Evolutionary conservation across 495 filamentous ascomycete species (phyloP), one percentile per base, ranked within the genome.

Genomic region (Aspergillus carlsbadensis): DNA sequence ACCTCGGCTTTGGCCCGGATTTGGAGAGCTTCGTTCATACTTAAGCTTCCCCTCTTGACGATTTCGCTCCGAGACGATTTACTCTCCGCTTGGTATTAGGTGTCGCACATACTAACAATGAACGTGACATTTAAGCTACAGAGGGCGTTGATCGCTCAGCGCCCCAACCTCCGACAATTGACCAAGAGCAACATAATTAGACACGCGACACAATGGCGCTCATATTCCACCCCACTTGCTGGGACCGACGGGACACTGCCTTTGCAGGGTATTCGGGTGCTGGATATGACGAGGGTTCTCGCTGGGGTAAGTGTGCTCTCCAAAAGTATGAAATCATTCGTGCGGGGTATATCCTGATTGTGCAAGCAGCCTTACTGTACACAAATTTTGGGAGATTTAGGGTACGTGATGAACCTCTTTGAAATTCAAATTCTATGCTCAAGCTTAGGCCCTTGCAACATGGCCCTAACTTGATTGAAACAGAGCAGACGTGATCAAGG

Each of bases 241-340:
- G 8, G 42, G 1, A 43, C 17, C 15, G 58, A 70, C 60, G 74
- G 65, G 14, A 77, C 77, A 5, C 64, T 90, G 18, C 92, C 94
- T 14, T 77, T 97, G 61, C 82, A 88, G 20, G 94, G 94, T 7
- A 87, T 94, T 61, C 82, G 88, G 33, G 91, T 98, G 13, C 78
- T 98, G 33, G 94, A 98, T 69, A 92, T 98, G 91, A 97, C 94
- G 0, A 82, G 94, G 76, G 95, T 98, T 13, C 79, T 98, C 47
- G 94, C 94, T 45, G 94, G 94, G 37, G 95, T 97, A 77, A 70
- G 90, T 82, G 47, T 10, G 17, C 31, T 5, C n/a, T 21, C 40
- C 45, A 29, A n/a, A 24, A 20, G 1, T 14, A 22, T 7, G 3
- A 31, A 33, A 46, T 37, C 45, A 8, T 10, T 39, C 31, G 49